These are phyloP conservation scores for Nicotiana obtusifolia DNA, from an alignment of 257 asterid genomes.

Conservation along the genomic window DNA sequence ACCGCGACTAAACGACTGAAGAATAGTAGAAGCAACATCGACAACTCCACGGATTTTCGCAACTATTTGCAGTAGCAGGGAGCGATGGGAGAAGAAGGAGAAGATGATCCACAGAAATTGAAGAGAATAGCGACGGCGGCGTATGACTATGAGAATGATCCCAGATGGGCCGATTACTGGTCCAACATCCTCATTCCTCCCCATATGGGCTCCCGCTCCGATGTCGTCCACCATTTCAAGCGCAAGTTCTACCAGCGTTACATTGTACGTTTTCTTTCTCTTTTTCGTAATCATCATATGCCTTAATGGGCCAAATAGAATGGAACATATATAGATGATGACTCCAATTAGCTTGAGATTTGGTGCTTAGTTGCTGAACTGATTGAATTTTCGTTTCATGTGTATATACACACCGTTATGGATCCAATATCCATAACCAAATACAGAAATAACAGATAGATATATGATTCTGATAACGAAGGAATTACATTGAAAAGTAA, in stretches of 20 bases:
- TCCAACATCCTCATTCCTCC: conserved; percentile 92
- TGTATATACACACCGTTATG: background rate
- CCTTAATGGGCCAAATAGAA: too few relatives aligned
- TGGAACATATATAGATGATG: background rate
- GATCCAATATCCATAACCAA: too few relatives aligned
- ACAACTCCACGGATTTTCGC: background rate
- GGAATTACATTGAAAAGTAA: too few relatives aligned
- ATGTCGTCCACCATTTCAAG: conserved; percentile 81
- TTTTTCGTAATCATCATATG: background rate
- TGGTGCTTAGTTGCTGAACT: background rate
- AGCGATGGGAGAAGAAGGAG: conserved; percentile 62
- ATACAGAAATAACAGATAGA: too few relatives aligned
- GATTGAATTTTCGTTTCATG: background rate
- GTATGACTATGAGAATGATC: conserved; percentile 77
- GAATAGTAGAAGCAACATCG: background rate
- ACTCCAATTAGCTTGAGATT: background rate
- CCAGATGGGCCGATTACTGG: conserved; percentile 94
- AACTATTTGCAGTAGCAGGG: too few relatives aligned
- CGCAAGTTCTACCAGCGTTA: conserved; percentile 92
- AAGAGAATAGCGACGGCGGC: conserved; percentile 79
- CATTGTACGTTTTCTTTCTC: conserved; percentile 35
- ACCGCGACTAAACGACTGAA: background rate
- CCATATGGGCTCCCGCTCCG: conserved; percentile 71
- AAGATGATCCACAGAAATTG: conserved; percentile 76
- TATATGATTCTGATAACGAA: too few relatives aligned